Percentiles rank a stretch among this genome's conserved stretches.
Conservation (phyloP, 805 yeast species). For the Yarrowia yakushimensis region DNA sequence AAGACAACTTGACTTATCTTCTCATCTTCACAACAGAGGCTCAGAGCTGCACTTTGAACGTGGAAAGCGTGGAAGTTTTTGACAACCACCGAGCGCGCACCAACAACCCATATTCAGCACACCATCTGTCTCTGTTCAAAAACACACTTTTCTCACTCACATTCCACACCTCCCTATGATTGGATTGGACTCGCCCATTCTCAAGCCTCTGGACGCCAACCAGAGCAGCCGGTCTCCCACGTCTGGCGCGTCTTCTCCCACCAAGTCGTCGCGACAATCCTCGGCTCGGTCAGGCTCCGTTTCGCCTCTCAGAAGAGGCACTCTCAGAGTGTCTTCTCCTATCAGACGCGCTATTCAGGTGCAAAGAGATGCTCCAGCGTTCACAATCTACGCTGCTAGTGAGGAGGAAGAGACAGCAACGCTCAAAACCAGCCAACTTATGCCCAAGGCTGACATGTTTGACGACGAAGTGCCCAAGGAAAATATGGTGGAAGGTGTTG, state of each 20-base stretch:
- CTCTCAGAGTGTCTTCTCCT: neutral
- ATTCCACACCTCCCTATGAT: conserved; percentile 13
- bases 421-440: neutral
- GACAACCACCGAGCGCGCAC: neutral
- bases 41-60: neutral
- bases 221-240: conserved; percentile 13
- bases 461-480: conserved; percentile 23
- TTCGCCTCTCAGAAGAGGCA: neutral
- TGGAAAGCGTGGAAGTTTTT: neutral
- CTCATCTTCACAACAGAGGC: neutral
- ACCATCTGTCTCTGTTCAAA: neutral
- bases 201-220: conserved; percentile 19
- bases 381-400: conserved; percentile 15
- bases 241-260: conserved; percentile 10
- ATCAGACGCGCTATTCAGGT: conserved; percentile 18
- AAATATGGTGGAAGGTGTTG: conserved; percentile 5
- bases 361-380: conserved; percentile 13
- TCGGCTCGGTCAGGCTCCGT: conserved; percentile 15
- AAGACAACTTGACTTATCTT: neutral
- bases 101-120: neutral
- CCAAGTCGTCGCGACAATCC: neutral
- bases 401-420: conserved; percentile 16
- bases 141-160: conserved; percentile 2
- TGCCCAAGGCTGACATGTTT: conserved; percentile 19
- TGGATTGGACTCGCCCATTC: conserved; percentile 22